A percentile compares a stretch with the other conserved stretches of the same genome.
Evolutionary conservation across 2,329 filamentous ascomycete species (phyloP).

Genomic region (Fusarium vanettenii): DNA sequence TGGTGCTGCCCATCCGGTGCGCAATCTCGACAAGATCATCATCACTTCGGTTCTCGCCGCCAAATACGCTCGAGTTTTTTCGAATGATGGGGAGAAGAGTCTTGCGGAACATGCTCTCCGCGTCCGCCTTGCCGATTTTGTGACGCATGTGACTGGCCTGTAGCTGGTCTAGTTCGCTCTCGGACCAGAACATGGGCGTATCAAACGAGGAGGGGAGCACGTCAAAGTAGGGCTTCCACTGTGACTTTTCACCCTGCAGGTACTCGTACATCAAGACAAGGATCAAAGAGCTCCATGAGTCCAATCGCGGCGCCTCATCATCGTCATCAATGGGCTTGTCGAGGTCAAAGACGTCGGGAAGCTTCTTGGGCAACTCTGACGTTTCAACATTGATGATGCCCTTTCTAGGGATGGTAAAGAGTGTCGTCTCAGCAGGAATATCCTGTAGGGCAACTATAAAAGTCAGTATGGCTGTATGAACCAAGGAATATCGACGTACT

Average conservation of each 20-base stretch:
- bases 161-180: conserved; percentile 75
- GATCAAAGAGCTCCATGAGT: conserved; percentile 72
- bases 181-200: conserved; percentile 91
- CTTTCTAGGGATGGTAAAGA: conserved; percentile 82
- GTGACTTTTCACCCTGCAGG: conserved; percentile 67
- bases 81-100: conserved; percentile 64
- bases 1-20: conserved; percentile 86
- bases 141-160: conserved; percentile 80
- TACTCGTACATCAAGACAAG: conserved; percentile 84
- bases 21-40: conserved; percentile 64
- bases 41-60: conserved; percentile 52
- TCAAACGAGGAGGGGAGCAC: conserved; percentile 79
- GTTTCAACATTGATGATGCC: conserved; percentile 79
- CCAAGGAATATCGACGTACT: conserved; percentile 49
- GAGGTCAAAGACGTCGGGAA: conserved; percentile 64
- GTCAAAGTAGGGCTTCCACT: conserved; percentile 82
- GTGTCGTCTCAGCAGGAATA: conserved; percentile 78
- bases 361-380: conserved; percentile 71
- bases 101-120: conserved; percentile 74
- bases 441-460: conserved; percentile 80
- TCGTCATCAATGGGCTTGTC: conserved; percentile 49
- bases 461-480: conserved; percentile 9
- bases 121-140: conserved; percentile 80
- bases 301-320: conserved; percentile 54
- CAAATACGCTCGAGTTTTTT: conserved; percentile 59